Conservation (phyloP, 2,329 filamentous ascomycete species). For the Curvularia spicifera region DNA sequence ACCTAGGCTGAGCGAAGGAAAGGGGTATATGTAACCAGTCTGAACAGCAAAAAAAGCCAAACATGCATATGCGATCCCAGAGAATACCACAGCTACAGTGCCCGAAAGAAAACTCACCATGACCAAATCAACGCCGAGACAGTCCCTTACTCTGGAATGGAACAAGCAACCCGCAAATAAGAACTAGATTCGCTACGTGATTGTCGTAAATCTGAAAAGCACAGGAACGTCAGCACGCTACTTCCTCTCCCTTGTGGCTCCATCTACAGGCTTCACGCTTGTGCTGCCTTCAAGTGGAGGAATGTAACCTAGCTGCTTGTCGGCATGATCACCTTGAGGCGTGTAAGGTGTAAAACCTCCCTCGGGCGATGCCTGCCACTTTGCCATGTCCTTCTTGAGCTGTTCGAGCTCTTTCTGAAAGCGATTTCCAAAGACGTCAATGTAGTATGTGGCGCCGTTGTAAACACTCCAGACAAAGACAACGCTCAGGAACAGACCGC, state of each 20-base stretch:
- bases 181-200: background rate
- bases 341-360: conserved; percentile 35
- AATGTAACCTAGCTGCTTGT: conserved; percentile 39
- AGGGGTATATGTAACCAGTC: conserved; percentile 32
- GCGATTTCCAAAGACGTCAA: conserved; percentile 94
- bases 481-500: conserved; percentile 73
- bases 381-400: conserved; percentile 85
- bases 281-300: conserved; percentile 42
- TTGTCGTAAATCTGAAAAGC: background rate
- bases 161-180: conserved; percentile 1
- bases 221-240: conserved; percentile 12
- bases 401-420: conserved; percentile 96
- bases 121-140: conserved; percentile 10
- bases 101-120: background rate
- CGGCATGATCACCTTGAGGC: conserved; percentile 22
- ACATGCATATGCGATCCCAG: conserved; percentile 8
- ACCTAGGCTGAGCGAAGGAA: conserved; percentile 22
- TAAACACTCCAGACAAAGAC: conserved; percentile 97
- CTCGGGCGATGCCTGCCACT: conserved; percentile 69
- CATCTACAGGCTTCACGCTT: conserved; percentile 26
- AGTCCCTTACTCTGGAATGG: conserved; percentile 8
- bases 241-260: conserved; percentile 30
- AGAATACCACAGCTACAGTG: background rate
- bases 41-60: conserved; percentile 12
- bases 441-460: conserved; percentile 97